A percentile compares a stretch with the other conserved stretches of the same genome.
These are phyloP conservation scores for Yamagishiella unicocca DNA, from an alignment of 139 green algal genomes.

Conservation along the genomic window DNA sequence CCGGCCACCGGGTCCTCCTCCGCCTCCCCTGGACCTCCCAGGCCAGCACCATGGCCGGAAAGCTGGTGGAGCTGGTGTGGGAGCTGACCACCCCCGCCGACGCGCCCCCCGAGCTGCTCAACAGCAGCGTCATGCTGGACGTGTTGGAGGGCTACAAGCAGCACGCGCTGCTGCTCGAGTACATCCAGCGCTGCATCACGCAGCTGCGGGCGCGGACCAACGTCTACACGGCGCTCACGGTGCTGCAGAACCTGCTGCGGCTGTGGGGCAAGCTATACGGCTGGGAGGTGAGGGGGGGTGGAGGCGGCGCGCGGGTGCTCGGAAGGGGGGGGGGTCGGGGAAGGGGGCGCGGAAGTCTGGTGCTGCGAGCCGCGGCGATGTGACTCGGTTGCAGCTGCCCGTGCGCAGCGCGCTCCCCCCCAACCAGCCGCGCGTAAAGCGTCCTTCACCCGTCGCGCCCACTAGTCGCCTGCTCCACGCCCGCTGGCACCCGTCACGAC, in stretches of 20 bases:
- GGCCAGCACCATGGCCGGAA: constrained; percentile 34
- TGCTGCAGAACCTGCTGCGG: constrained; percentile 54
- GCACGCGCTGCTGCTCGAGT: constrained; percentile 9
- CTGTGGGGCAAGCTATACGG: constrained; percentile 44
- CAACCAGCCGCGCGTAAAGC: no score
- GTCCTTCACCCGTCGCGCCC: no score
- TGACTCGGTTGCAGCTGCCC: no score
- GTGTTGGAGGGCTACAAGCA: constrained; percentile 52
- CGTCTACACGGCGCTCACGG: constrained; percentile 46
- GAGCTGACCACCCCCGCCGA: constrained; percentile 64
- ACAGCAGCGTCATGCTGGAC: constrained; percentile 44
- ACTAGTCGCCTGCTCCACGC: no score
- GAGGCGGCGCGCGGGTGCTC: not conserved
- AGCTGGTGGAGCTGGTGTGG: constrained; percentile 71
- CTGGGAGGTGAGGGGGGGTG: constrained; percentile 17
- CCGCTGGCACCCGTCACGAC: no score
- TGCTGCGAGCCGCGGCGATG: no score
- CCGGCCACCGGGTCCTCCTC: not conserved
- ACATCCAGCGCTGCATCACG: constrained; percentile 46
- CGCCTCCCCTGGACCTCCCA: not conserved
- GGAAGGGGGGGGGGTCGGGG: not conserved
- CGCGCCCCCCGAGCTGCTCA: constrained; percentile 58
- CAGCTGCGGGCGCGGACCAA: constrained; percentile 30
- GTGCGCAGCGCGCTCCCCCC: no score
- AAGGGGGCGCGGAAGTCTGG: no score